These are phyloP conservation scores for Coelastrella sp. DNA, from an alignment of 139 green algal genomes.

Conservation along the genomic window DNA sequence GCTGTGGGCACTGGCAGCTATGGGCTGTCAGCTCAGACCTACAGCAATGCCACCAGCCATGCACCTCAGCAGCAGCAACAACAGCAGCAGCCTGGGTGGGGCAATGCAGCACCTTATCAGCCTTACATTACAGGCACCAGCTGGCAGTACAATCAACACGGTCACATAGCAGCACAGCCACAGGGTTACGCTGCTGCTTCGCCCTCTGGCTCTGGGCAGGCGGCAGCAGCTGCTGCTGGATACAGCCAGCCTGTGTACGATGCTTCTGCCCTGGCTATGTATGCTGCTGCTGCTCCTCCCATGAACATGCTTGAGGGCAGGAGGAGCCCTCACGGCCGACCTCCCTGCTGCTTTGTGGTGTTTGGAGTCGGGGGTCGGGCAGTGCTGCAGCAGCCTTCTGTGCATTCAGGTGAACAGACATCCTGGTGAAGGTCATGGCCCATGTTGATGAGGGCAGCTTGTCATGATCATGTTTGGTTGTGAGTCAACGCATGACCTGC, in stretches of 20 bases:
- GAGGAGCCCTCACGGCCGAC: slow-evolving; percentile 45
- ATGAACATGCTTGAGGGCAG: slow-evolving; percentile 34
- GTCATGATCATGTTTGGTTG: no score
- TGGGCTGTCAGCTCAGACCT: not conserved
- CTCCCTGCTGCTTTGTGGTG: slow-evolving; percentile 46
- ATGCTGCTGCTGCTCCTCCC: slow-evolving; percentile 31
- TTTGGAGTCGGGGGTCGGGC: slow-evolving; percentile 46
- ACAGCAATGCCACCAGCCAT: no score
- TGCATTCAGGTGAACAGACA: not conserved
- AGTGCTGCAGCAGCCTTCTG: slow-evolving; percentile 26
- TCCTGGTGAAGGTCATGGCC: not conserved
- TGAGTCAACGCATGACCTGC: no score
- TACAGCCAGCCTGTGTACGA: not conserved
- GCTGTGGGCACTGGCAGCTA: not conserved
- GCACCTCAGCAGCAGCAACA: not conserved
- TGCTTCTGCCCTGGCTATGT: slow-evolving; percentile 7
- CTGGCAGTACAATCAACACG: slow-evolving; percentile 1
- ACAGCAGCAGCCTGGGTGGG: slow-evolving; percentile 5
- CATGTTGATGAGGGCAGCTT: not conserved
- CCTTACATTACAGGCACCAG: not conserved
- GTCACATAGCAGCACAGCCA: not conserved
- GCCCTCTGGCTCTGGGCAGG: not conserved
- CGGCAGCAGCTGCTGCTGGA: not conserved
- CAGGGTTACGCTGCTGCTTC: not conserved
- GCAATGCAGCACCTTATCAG: not conserved